Base-by-base conservation (phyloP, 1,284 basidiomycete species). In the Trichosporon coremiiforme region DNA sequence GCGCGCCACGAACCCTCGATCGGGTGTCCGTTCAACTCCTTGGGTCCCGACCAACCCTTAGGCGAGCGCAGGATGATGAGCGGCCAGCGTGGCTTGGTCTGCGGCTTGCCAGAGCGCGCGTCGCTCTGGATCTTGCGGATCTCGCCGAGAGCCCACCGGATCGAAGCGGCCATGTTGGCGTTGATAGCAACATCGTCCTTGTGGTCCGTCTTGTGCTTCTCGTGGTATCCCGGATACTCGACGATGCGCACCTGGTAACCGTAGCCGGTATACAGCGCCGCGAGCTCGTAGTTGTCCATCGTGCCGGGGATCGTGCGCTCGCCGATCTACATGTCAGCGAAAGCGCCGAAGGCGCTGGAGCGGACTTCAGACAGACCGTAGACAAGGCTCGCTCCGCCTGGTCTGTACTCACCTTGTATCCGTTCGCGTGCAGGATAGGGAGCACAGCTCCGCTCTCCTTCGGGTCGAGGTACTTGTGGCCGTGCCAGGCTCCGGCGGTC, bases 231-330 rank as follows among this genome's bases (percentile, higher is more conserved):
- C 38, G 83, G 83, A 79, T 94, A 90, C 73, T 91, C 89, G 71
- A 96, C 90, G 71, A 95, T 89, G 65, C 90, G 88, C 60, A 90
- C 89, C 85, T 94, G 90, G 80, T 93, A 94, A n/a, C 93, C 92
- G 78, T 93, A 93, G 2, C 91, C 91, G 38, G 77, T 76, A 75
- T 77, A 81, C 10, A 82, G 73, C 45, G 77, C 79, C 12, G 75
- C 79, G 55, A 81, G 74, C 79, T 95, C 94, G 75, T 89, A 88
- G 80, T 95, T 86, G 78, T 94, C 93, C 91, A 95, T 94, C n/a
- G 89, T 89, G 50, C 93, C 93, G 72, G 90, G 90, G 72, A 96
- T 90, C n/a, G 94, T 95, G 35, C 92, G 87, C 78, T 95, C 91
- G 4, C 90, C 91, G 72, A 95, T 95, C 86, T 94, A 90, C 10